Evolutionary conservation across 495 filamentous ascomycete species (phyloP).

Genomic region (Peziza echinospora): DNA sequence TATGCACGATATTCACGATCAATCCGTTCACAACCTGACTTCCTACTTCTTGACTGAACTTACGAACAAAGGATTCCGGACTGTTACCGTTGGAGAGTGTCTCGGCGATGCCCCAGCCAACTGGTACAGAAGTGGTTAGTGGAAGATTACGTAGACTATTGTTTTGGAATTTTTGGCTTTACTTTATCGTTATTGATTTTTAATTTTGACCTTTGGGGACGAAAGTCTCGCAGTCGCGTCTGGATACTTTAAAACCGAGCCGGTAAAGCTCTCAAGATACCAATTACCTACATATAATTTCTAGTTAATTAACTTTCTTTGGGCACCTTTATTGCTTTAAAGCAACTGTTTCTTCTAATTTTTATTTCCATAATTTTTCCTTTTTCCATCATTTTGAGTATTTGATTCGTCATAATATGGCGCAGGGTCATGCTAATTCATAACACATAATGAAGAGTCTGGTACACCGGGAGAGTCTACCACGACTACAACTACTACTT

Average conservation of each 20-base stretch:
- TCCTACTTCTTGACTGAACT: slow-evolving; percentile 38
- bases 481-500: not conserved
- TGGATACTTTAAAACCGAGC: not conserved
- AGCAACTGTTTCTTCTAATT: no score
- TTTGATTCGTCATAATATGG: no score
- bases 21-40: slow-evolving; percentile 44
- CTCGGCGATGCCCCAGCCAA: slow-evolving; percentile 21
- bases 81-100: slow-evolving; percentile 25
- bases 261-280: not conserved
- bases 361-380: no score
- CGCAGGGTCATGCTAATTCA: not conserved
- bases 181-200: not conserved
- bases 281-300: not conserved
- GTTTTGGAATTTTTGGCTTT: not conserved
- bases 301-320: not conserved
- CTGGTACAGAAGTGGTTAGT: slow-evolving; percentile 22
- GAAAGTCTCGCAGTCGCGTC: not conserved
- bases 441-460: not conserved
- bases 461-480: not conserved
- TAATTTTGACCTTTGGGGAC: not conserved
- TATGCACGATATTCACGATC: slow-evolving; percentile 42
- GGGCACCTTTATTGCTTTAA: not conserved
- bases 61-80: slow-evolving; percentile 26
- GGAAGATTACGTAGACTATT: not conserved
- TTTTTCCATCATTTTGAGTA: no score